Evolutionary conservation across 78 protist species (phyloP).

Genomic region (Abeoforma whisleri): DNA sequence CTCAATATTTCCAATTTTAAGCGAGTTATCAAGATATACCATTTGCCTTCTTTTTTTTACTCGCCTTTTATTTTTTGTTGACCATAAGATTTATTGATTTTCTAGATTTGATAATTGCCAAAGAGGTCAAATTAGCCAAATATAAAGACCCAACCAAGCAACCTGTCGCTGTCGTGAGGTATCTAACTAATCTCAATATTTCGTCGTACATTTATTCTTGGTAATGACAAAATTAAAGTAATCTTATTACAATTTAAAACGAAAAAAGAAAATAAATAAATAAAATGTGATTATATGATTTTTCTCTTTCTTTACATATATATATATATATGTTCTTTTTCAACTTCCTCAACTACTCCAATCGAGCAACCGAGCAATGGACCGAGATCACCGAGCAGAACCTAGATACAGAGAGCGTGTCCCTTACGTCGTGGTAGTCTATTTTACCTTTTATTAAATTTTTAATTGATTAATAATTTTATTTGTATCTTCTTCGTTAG

Average conservation of each 20-base stretch:
- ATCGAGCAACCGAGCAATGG: neutral
- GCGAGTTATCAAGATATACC: too few species aligned
- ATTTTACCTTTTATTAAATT: too few species aligned
- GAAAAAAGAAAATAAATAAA: neutral
- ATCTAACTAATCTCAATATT: neutral
- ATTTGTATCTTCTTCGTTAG: too few species aligned
- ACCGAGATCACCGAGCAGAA: slow-evolving; percentile 63
- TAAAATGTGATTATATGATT: neutral
- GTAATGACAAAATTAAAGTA: too few species aligned
- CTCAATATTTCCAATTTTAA: too few species aligned
- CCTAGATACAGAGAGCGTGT: slow-evolving; percentile 74
- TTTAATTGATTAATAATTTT: too few species aligned
- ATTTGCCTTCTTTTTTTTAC: too few species aligned
- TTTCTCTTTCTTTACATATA: too few species aligned
- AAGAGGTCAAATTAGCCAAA: slow-evolving; percentile 62
- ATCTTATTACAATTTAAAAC: neutral
- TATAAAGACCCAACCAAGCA: slow-evolving; percentile 24
- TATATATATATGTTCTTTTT: neutral
- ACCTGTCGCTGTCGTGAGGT: neutral
- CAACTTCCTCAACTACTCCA: too few species aligned
- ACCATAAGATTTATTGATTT: too few species aligned
- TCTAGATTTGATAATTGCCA: slow-evolving; percentile 70
- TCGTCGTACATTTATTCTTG: too few species aligned
- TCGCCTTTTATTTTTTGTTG: too few species aligned
- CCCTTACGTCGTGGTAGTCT: slow-evolving; percentile 50